phyloP scores from a whole-genome alignment of 1,139 yeast species.

The Trichomonascaceae sp. region DNA sequence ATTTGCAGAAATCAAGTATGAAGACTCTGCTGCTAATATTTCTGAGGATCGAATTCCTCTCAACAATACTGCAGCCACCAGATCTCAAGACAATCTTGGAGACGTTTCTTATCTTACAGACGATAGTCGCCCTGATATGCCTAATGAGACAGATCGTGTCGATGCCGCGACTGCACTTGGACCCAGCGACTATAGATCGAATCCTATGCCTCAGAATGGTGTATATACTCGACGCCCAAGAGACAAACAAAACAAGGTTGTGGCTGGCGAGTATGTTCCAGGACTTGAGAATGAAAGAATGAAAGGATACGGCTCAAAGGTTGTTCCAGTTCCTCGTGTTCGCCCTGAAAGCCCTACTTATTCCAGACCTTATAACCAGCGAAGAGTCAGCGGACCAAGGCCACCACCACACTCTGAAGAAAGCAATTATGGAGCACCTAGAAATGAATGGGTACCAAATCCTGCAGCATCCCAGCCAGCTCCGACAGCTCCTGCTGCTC shows the following conservation, averaged over 20 bases:
- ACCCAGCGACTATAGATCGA: slow-evolving; percentile 9
- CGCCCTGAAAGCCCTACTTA: slow-evolving; percentile 13
- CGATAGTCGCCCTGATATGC: slow-evolving; percentile 11
- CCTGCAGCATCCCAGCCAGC: not conserved
- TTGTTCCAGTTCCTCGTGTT: slow-evolving; percentile 26
- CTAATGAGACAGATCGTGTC: slow-evolving; percentile 17
- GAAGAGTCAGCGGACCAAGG: slow-evolving; percentile 19
- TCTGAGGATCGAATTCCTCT: slow-evolving; percentile 17
- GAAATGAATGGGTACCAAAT: slow-evolving; percentile 2
- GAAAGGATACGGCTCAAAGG: slow-evolving; percentile 30
- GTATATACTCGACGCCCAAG: slow-evolving; percentile 3
- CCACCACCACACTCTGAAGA: slow-evolving; percentile 7
- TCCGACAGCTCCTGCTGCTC: not conserved
- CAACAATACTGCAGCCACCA: slow-evolving; percentile 4
- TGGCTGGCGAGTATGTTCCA: slow-evolving; percentile 30
- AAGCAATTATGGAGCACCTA: not conserved
- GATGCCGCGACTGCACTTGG: slow-evolving; percentile 11
- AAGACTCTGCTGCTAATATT: slow-evolving; percentile 12
- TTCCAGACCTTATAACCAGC: slow-evolving; percentile 1
- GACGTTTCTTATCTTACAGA: slow-evolving; percentile 7
- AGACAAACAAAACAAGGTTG: slow-evolving; percentile 12
- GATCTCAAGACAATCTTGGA: slow-evolving; percentile 2
- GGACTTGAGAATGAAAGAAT: slow-evolving; percentile 27
- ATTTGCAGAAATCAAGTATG: slow-evolving; percentile 21
- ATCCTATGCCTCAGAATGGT: slow-evolving; percentile 2